Evolutionary conservation across 805 yeast genomes (phyloP).

Genomic region (Candida awuae): DNA sequence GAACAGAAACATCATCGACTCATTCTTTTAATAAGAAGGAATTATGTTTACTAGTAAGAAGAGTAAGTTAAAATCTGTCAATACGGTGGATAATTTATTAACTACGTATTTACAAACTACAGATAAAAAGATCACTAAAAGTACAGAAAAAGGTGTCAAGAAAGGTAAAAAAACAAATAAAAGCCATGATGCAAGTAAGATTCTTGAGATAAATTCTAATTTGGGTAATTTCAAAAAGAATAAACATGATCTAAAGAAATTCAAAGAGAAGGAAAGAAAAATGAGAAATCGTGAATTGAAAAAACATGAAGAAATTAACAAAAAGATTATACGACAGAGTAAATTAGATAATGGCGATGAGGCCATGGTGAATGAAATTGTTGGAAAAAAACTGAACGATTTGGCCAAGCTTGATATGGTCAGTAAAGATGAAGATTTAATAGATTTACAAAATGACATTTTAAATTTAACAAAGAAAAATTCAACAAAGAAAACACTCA

Average conservation of each 20-base stretch:
- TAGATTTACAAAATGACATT: conserved; percentile 35
- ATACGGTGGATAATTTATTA: conserved; percentile 23
- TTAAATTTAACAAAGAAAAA: conserved; percentile 37
- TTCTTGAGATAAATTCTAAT: conserved; percentile 18
- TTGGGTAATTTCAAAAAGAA: conserved; percentile 13
- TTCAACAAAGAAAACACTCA: conserved; percentile 26
- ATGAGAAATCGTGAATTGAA: conserved; percentile 13
- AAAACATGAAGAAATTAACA: conserved; percentile 10
- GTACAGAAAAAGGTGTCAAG: conserved; percentile 3
- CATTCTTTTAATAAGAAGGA: no score
- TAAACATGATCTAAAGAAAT: conserved; percentile 12
- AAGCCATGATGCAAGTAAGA: conserved; percentile 18
- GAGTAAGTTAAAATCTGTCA: conserved; percentile 15
- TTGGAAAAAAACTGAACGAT: conserved; percentile 31
- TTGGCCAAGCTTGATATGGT: conserved; percentile 28
- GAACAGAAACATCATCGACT: no score
- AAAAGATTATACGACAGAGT: conserved; percentile 18
- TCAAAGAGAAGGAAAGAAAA: conserved; percentile 17
- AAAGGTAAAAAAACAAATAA: background rate
- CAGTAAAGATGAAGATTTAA: conserved; percentile 32
- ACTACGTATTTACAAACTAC: conserved; percentile 19
- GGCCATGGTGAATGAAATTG: conserved; percentile 31
- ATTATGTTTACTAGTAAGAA: conserved; percentile 17
- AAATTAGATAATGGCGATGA: conserved; percentile 20
- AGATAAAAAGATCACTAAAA: conserved; percentile 2